Percentiles rank a stretch among this genome's conserved stretches.
These are phyloP conservation scores for Paxillus involutus DNA, from an alignment of 768 basidiomycete genomes.

Conservation along the genomic window DNA sequence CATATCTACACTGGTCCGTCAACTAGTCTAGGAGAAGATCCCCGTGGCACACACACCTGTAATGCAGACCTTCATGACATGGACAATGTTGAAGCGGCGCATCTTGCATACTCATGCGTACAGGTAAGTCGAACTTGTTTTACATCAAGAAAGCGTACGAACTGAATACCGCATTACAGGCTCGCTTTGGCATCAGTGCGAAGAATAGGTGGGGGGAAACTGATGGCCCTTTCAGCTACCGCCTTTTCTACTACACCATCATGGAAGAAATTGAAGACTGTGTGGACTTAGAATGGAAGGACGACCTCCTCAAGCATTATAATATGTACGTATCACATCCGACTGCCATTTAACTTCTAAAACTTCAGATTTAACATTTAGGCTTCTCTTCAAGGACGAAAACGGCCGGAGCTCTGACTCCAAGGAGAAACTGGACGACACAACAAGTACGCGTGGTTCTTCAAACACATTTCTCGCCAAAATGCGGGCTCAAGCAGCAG, in stretches of 20 bases:
- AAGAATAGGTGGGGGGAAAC: not conserved
- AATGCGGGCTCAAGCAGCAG: too few species aligned
- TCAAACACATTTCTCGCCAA: too few species aligned
- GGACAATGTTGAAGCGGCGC: too few species aligned
- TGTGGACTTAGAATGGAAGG: not conserved
- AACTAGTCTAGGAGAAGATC: too few species aligned
- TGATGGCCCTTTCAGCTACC: slow-evolving; percentile 3
- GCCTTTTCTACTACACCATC: slow-evolving; percentile 1
- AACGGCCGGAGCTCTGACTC: too few species aligned
- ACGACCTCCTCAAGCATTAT: not conserved
- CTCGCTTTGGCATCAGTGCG: not conserved
- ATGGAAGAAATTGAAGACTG: not conserved
- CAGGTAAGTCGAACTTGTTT: not conserved
- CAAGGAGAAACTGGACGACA: too few species aligned
- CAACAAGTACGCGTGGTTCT: too few species aligned
- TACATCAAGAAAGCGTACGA: not conserved
- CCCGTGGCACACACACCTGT: too few species aligned
- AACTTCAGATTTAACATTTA: too few species aligned
- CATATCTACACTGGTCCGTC: not conserved
- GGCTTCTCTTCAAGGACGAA: too few species aligned
- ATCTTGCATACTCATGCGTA: not conserved
- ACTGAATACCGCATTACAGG: not conserved
- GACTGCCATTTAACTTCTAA: too few species aligned
- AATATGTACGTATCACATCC: not conserved
- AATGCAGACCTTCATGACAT: too few species aligned